phyloP scores from a whole-genome alignment of 192 early-diverging fungal species.

The Diversispora eburnea region DNA sequence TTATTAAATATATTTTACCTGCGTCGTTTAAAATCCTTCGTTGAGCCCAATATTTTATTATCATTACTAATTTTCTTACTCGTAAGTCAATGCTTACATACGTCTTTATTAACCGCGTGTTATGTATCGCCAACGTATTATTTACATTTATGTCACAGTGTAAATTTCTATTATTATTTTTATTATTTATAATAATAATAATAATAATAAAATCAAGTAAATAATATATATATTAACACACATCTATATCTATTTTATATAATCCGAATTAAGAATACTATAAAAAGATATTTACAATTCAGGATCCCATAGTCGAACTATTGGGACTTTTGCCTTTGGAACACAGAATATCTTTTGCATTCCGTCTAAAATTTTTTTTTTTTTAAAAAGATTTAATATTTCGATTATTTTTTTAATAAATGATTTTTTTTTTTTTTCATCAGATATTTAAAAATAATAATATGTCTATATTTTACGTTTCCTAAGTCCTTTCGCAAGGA shows the following conservation, averaged over 20 bases:
- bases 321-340: constrained; percentile 84
- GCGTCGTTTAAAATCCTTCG: constrained; percentile 77
- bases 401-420: not conserved
- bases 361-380: too few relatives aligned
- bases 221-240: too few relatives aligned
- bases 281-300: constrained; percentile 58
- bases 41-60: constrained; percentile 84
- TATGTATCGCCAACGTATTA: constrained; percentile 78
- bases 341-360: constrained; percentile 80
- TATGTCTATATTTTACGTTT: constrained; percentile 47
- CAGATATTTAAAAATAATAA: not conserved
- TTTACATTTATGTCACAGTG: constrained; percentile 87
- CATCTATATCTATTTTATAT: too few relatives aligned
- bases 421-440: too few relatives aligned
- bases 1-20: constrained; percentile 40
- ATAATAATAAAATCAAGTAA: too few relatives aligned
- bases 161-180: not conserved
- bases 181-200: too few relatives aligned
- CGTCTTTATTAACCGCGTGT: constrained; percentile 75
- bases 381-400: not conserved
- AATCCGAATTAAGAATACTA: too few relatives aligned
- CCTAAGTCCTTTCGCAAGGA: constrained; percentile 67
- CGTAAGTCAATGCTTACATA: constrained; percentile 79
- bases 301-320: constrained; percentile 89
- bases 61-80: constrained; percentile 75